Conservation (phyloP, 2,329 filamentous ascomycete species). For the Huntiella abstrusa region DNA sequence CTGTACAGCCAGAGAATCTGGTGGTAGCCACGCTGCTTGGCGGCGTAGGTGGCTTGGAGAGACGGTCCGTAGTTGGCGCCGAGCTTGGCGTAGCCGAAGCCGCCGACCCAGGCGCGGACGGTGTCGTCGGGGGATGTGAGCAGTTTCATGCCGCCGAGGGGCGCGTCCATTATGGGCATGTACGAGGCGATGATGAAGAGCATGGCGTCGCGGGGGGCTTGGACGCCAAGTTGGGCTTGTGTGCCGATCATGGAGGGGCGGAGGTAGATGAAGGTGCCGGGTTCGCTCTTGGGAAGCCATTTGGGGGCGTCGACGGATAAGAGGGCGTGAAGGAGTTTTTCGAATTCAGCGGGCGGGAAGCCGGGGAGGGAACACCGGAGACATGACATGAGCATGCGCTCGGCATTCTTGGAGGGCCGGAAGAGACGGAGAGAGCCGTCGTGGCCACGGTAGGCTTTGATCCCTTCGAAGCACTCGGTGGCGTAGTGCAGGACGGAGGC, state of each 20-base stretch:
- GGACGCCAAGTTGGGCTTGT: constrained; percentile 61
- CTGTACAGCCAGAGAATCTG: constrained; percentile 94
- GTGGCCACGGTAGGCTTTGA: constrained; percentile 62
- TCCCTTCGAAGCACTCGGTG: constrained; percentile 76
- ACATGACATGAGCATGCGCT: constrained; percentile 41
- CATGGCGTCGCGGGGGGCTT: constrained; percentile 62
- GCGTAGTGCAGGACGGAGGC: constrained; percentile 74
- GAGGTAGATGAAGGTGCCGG: constrained; percentile 62
- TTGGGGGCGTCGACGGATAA: constrained; percentile 54
- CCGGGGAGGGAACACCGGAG: constrained; percentile 53
- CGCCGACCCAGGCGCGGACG: constrained; percentile 81
- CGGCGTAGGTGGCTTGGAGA: constrained; percentile 60
- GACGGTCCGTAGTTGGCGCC: constrained; percentile 86
- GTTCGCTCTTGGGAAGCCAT: constrained; percentile 55
- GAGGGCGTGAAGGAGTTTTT: constrained; percentile 54
- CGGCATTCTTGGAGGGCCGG: constrained; percentile 54
- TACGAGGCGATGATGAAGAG: constrained; percentile 62
- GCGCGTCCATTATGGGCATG: constrained; percentile 37
- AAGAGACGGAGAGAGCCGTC: constrained; percentile 60
- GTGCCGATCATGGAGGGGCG: constrained; percentile 77
- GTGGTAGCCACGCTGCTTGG: constrained; percentile 53
- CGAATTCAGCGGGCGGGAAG: constrained; percentile 52
- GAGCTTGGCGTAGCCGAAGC: constrained; percentile 81
- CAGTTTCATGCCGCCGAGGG: constrained; percentile 45
- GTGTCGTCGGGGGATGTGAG: constrained; percentile 65